These are phyloP conservation scores for Brassica cretica DNA, from an alignment of 345 rosid genomes.

Conservation along the genomic window DNA sequence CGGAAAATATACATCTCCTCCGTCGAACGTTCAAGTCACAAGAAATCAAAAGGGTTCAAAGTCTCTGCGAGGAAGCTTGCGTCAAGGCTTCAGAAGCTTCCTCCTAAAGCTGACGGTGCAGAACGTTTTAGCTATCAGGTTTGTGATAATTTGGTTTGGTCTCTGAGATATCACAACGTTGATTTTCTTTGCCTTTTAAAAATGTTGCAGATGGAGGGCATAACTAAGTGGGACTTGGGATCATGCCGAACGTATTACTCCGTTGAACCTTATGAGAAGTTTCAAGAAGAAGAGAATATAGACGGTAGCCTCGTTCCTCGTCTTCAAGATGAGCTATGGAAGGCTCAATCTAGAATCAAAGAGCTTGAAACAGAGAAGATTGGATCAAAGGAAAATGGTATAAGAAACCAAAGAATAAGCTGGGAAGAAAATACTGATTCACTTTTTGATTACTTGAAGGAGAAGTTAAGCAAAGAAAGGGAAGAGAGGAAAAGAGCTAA, in stretches of 20 bases:
- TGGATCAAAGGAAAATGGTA: constrained; percentile 1
- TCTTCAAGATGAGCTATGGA: constrained; percentile 35
- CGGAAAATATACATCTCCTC: neutral
- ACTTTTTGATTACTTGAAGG: constrained; percentile 26
- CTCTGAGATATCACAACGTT: neutral
- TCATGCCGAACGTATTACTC: constrained; percentile 33
- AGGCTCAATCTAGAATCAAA: constrained; percentile 33
- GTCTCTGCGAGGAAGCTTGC: constrained; percentile 81
- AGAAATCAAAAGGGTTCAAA: neutral
- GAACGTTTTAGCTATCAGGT: constrained; percentile 60
- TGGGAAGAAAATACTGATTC: constrained; percentile 7
- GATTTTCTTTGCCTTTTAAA: neutral
- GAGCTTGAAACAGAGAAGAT: constrained; percentile 34
- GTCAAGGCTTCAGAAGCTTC: constrained; percentile 71
- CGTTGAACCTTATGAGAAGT: constrained; percentile 21
- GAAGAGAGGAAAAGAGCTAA: constrained; percentile 45
- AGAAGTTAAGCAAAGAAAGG: constrained; percentile 21
- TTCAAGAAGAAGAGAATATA: constrained; percentile 18
- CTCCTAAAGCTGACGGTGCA: constrained; percentile 46
- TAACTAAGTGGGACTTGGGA: constrained; percentile 38
- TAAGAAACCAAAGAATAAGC: neutral
- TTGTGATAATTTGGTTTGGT: constrained; percentile 16
- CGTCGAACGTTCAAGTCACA: neutral
- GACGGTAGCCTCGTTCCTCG: constrained; percentile 15
- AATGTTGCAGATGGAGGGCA: constrained; percentile 30